A percentile compares a stretch with the other conserved stretches of the same genome.
Conservation (phyloP, 192 early-diverging fungal genomes). For the Nowakowskiella sp. region DNA sequence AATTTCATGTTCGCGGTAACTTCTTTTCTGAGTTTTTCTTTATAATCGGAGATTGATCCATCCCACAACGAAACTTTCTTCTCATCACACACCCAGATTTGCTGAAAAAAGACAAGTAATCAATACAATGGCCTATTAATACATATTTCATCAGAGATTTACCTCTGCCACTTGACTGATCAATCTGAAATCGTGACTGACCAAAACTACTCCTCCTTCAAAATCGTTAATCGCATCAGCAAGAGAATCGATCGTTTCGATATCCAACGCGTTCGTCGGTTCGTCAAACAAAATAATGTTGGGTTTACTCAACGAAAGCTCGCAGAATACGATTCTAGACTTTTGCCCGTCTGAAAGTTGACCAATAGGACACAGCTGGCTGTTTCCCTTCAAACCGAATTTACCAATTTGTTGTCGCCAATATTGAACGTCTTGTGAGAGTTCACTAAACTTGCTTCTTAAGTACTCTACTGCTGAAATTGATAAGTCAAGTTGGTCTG, state of each 20-base stretch:
- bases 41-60: slow-evolving; percentile 84
- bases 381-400: slow-evolving; percentile 87
- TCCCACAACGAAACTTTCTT: slow-evolving; percentile 63
- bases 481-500: slow-evolving; percentile 88
- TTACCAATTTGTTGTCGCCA: slow-evolving; percentile 89
- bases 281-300: slow-evolving; percentile 97
- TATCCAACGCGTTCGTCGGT: slow-evolving; percentile 93
- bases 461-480: slow-evolving; percentile 87
- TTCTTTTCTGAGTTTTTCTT: slow-evolving; percentile 77
- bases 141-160: neutral
- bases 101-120: slow-evolving; percentile 15
- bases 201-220: slow-evolving; percentile 93
- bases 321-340: slow-evolving; percentile 93
- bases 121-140: neutral
- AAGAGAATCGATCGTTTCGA: slow-evolving; percentile 84
- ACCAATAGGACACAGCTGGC: slow-evolving; percentile 83
- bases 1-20: slow-evolving; percentile 31
- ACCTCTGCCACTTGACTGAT: slow-evolving; percentile 89
- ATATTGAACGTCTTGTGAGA: slow-evolving; percentile 72
- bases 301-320: slow-evolving; percentile 77
- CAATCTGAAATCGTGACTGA: slow-evolving; percentile 98
- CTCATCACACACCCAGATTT: slow-evolving; percentile 92
- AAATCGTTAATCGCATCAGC: slow-evolving; percentile 93
- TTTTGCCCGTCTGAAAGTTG: slow-evolving; percentile 92
- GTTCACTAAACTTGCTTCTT: slow-evolving; percentile 70